These are phyloP conservation scores for Aleurites moluccanus DNA, from an alignment of 441 rosid species.

Conservation along the genomic window DNA sequence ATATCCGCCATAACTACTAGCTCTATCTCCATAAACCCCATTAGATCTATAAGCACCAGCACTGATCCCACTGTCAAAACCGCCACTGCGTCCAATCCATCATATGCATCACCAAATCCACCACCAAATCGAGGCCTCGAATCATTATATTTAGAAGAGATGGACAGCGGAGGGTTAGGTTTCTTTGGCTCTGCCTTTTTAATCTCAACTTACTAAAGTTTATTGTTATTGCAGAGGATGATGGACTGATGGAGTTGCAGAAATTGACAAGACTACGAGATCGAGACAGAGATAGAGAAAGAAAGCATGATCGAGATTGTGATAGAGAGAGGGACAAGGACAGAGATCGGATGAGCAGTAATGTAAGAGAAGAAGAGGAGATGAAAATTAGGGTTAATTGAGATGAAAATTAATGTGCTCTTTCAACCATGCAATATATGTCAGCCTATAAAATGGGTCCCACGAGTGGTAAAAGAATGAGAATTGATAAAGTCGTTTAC, in stretches of 20 bases:
- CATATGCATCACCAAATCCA: conserved; percentile 69
- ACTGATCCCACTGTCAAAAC: conserved; percentile 38
- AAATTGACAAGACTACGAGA: conserved; percentile 80
- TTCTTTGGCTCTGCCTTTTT: conserved; percentile 98
- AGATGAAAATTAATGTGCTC: too few species aligned
- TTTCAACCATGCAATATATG: too few species aligned
- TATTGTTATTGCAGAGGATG: conserved; percentile 63
- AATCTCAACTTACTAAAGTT: conserved; percentile 80
- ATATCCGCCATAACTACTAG: conserved; percentile 68
- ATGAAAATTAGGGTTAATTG: too few species aligned
- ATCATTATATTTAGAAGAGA: conserved; percentile 64
- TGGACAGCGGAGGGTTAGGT: conserved; percentile 62
- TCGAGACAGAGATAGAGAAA: conserved; percentile 71
- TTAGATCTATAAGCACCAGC: conserved; percentile 62
- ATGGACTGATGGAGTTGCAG: conserved; percentile 62
- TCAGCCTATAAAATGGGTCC: too few species aligned
- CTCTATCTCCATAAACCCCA: conserved; percentile 70
- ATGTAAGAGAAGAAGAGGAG: conserved; percentile 80
- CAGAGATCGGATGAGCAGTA: conserved; percentile 48
- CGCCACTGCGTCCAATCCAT: too few species aligned
- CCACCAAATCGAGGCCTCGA: conserved; percentile 65
- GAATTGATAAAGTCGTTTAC: too few species aligned
- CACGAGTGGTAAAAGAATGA: too few species aligned
- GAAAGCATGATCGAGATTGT: conserved; percentile 47
- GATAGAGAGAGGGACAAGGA: conserved; percentile 58